These are phyloP conservation scores for Lippia alba DNA, from an alignment of 305 asterid species.

Conservation along the genomic window DNA sequence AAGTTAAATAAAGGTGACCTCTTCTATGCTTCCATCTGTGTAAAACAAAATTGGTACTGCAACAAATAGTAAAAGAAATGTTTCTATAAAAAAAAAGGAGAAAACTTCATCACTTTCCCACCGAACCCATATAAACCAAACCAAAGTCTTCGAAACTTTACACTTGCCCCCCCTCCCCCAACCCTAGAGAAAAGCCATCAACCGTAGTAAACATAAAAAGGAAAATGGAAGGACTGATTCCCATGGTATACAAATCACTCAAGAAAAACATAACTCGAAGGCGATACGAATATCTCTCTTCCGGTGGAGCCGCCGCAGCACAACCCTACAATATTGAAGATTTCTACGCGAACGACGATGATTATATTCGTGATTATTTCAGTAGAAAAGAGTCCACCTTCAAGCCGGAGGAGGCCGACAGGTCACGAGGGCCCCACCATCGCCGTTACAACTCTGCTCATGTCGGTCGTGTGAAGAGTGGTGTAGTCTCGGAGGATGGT, in stretches of 20 bases:
- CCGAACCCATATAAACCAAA: slow-evolving; percentile 38
- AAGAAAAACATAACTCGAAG: slow-evolving; percentile 50
- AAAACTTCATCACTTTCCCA: slow-evolving; percentile 21
- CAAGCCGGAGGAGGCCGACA: slow-evolving; percentile 14
- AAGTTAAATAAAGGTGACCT: slow-evolving; percentile 38
- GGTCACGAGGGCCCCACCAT: slow-evolving; percentile 30
- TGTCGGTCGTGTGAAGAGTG: neutral
- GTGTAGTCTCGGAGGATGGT: slow-evolving; percentile 13
- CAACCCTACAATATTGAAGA: slow-evolving; percentile 39
- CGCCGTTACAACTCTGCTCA: slow-evolving; percentile 49
- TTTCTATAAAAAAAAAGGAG: neutral
- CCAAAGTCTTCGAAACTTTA: slow-evolving; percentile 31
- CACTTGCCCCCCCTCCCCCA: neutral
- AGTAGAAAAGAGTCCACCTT: neutral
- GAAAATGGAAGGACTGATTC: slow-evolving; percentile 72
- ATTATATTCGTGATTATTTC: neutral
- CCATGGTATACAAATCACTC: slow-evolving; percentile 59
- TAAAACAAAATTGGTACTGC: neutral
- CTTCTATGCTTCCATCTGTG: slow-evolving; percentile 28
- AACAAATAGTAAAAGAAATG: no score
- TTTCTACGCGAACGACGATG: slow-evolving; percentile 35
- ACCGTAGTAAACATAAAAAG: no score
- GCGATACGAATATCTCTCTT: slow-evolving; percentile 57
- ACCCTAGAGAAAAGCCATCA: neutral
- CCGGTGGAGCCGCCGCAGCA: slow-evolving; percentile 28